Conservation (phyloP, 805 yeast genomes). For the Candida sanyiensis region DNA sequence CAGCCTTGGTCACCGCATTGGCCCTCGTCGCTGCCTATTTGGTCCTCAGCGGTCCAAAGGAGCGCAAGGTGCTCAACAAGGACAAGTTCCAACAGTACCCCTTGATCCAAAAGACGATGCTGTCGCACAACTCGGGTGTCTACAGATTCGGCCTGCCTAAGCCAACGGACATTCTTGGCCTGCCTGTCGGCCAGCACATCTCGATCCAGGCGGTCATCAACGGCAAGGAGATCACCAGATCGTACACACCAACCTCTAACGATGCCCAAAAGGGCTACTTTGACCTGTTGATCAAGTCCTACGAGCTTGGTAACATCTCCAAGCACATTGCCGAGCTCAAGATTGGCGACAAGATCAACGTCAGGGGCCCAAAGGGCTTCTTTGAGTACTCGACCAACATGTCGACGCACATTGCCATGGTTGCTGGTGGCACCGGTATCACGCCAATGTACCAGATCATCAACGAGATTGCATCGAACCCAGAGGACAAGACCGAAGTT, state of each 20-base stretch:
- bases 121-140: constrained; percentile 76
- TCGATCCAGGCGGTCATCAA: constrained; percentile 68
- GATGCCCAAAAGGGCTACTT: constrained; percentile 77
- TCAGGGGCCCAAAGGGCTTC: constrained; percentile 89
- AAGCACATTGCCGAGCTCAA: constrained; percentile 62
- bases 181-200: constrained; percentile 94
- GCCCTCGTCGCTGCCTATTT: constrained; percentile 11
- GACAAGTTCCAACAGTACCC: constrained; percentile 75
- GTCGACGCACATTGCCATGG: constrained; percentile 73
- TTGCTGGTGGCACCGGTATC: constrained; percentile 96
- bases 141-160: constrained; percentile 81
- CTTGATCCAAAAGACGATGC: constrained; percentile 64
- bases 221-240: constrained; percentile 77
- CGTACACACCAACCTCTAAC: constrained; percentile 85
- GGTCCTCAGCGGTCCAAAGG: constrained; percentile 5
- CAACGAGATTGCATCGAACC: constrained; percentile 71
- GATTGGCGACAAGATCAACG: constrained; percentile 72
- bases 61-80: constrained; percentile 46
- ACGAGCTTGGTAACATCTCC: constrained; percentile 82
- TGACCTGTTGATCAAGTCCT: constrained; percentile 80
- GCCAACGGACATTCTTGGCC: constrained; percentile 67
- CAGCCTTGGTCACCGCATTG: constrained; percentile 14
- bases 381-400: constrained; percentile 79
- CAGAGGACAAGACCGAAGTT: constrained; percentile 72
- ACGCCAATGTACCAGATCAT: constrained; percentile 94